These are phyloP conservation scores for Fusarium dimerum DNA, from an alignment of 2,329 filamentous ascomycete genomes.

Conservation along the genomic window DNA sequence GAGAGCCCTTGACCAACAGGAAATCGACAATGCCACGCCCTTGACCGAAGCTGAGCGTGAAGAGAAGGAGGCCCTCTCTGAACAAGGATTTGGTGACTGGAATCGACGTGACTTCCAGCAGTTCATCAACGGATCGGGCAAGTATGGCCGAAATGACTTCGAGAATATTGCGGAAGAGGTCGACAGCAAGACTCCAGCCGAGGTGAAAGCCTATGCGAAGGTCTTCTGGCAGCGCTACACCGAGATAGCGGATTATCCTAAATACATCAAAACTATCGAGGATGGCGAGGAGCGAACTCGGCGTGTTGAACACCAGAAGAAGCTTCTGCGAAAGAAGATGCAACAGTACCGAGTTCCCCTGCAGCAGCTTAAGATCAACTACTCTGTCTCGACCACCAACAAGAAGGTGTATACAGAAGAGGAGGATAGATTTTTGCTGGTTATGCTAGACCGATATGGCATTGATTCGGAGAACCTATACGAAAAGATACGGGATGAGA, in stretches of 20 bases:
- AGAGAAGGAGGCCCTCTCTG: slow-evolving; percentile 79
- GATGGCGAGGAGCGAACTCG: slow-evolving; percentile 88
- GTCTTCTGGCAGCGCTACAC: slow-evolving; percentile 96
- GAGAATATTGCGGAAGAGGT: slow-evolving; percentile 84
- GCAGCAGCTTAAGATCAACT: slow-evolving; percentile 98
- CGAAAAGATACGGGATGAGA: slow-evolving; percentile 95
- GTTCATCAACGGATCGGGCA: slow-evolving; percentile 93
- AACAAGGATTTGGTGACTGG: slow-evolving; percentile 90
- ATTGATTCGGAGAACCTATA: slow-evolving; percentile 89
- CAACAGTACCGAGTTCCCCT: slow-evolving; percentile 94
- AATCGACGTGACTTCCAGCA: slow-evolving; percentile 98
- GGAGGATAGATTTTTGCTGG: slow-evolving; percentile 92
- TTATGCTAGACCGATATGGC: slow-evolving; percentile 89
- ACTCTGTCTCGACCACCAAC: slow-evolving; percentile 97
- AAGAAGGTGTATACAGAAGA: slow-evolving; percentile 99
- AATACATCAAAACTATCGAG: slow-evolving; percentile 87
- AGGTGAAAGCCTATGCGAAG: slow-evolving; percentile 89
- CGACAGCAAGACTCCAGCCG: slow-evolving; percentile 81
- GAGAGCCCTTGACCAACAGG: slow-evolving; percentile 81
- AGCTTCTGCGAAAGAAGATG: slow-evolving; percentile 94
- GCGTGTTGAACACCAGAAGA: slow-evolving; percentile 88
- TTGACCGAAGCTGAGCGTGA: slow-evolving; percentile 87
- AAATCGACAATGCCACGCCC: slow-evolving; percentile 88
- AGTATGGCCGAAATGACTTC: slow-evolving; percentile 85
- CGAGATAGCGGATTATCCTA: slow-evolving; percentile 85